Conservation (phyloP, 306 rosid genomes). For the Abrus precatorius region DNA sequence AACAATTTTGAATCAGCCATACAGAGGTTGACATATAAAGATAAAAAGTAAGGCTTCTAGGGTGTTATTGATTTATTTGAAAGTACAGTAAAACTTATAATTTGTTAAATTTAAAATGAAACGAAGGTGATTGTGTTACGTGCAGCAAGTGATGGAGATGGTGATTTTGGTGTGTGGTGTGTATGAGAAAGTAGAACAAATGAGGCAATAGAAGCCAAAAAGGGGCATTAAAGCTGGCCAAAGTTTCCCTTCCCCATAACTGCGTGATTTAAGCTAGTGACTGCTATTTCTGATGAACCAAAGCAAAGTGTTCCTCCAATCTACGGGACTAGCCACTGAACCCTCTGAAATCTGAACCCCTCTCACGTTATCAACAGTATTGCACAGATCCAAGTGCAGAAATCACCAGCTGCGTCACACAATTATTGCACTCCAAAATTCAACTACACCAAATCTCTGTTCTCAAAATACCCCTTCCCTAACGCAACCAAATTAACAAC, state of each 20-base stretch:
- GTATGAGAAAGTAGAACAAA: conserved; percentile 30
- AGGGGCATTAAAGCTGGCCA: conserved; percentile 54
- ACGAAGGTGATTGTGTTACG: too few species aligned
- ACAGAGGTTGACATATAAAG: too few species aligned
- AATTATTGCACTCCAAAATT: conserved; percentile 47
- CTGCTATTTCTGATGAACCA: conserved; percentile 48
- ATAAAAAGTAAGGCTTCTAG: too few species aligned
- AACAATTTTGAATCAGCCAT: too few species aligned
- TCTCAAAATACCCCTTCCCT: too few species aligned
- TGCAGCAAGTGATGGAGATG: not conserved
- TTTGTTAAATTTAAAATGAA: too few species aligned
- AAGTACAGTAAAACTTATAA: too few species aligned
- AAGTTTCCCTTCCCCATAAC: conserved; percentile 67
- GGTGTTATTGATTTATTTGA: too few species aligned
- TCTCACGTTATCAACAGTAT: conserved; percentile 50
- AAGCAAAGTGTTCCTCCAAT: conserved; percentile 41
- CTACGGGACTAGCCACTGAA: conserved; percentile 40
- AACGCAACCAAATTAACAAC: too few species aligned
- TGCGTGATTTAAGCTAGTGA: conserved; percentile 49
- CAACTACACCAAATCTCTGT: not conserved
- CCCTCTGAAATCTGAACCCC: conserved; percentile 31
- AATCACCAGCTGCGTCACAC: conserved; percentile 3
- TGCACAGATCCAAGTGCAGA: conserved; percentile 33
- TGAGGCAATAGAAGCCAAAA: conserved; percentile 58
- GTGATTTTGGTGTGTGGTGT: not conserved